phyloP scores from a whole-genome alignment of 2,329 filamentous ascomycete species.

The Fusarium caatingaense region DNA sequence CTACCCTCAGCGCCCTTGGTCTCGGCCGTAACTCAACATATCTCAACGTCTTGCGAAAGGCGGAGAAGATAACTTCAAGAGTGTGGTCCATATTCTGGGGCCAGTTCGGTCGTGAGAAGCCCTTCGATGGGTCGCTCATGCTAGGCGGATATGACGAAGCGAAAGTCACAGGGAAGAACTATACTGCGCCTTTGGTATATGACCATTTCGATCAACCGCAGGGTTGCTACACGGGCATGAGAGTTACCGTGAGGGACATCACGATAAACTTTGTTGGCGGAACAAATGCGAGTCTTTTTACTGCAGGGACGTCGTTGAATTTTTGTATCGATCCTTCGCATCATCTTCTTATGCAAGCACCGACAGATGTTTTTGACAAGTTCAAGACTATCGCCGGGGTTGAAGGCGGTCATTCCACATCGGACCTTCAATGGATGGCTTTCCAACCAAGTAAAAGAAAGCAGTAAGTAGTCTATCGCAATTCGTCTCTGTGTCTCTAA shows the following conservation, averaged over 20 bases:
- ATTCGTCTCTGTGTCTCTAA: fast-evolving
- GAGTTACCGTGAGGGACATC: constrained; percentile 39
- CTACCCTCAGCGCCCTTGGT: constrained; percentile 45
- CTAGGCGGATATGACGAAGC: constrained; percentile 51
- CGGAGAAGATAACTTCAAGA: constrained; percentile 42
- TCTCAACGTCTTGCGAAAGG: constrained; percentile 42
- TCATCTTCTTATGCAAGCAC: constrained; percentile 47
- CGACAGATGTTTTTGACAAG: constrained; percentile 21
- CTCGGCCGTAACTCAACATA: constrained; percentile 49
- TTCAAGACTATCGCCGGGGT: constrained; percentile 38
- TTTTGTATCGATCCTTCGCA: constrained; percentile 49
- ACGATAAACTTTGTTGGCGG: constrained; percentile 47
- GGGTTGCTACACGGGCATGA: constrained; percentile 43
- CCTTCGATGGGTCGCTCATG: constrained; percentile 48
- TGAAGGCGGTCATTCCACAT: constrained; percentile 3
- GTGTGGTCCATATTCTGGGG: constrained; percentile 55
- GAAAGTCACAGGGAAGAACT: constrained; percentile 47
- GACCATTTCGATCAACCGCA: constrained; percentile 22
- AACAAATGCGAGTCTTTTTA: constrained; percentile 44
- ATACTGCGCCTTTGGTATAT: constrained; percentile 42
- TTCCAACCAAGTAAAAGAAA: constrained; percentile 23
- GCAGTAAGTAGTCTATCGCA: background rate
- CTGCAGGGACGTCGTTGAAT: constrained; percentile 36
- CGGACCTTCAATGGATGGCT: constrained; percentile 36
- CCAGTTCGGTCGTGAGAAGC: constrained; percentile 44